Conservation (phyloP, 179 eudicot genomes). For the Silene coronaria region DNA sequence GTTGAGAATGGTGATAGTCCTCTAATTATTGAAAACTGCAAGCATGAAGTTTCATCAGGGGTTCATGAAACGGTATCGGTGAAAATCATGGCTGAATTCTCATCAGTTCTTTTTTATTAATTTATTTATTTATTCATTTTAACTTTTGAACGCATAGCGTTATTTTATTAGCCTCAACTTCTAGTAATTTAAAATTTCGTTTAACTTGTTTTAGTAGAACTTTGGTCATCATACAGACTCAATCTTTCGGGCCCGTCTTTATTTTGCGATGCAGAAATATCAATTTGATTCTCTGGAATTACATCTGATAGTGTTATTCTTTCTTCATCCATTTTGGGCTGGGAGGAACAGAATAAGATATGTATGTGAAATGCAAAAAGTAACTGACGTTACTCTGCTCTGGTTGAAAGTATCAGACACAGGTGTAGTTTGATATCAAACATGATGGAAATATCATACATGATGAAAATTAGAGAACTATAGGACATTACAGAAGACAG, state of each 20-base stretch:
- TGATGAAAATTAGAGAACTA: background rate
- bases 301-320: constrained; percentile 1
- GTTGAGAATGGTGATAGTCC: constrained; percentile 21
- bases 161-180: background rate
- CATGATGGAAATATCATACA: background rate
- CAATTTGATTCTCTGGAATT: background rate
- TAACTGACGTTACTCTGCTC: background rate
- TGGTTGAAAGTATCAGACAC: background rate
- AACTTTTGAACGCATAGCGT: constrained; percentile 9
- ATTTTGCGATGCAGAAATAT: background rate
- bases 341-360: background rate
- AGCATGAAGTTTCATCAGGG: constrained; percentile 19
- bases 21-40: constrained; percentile 21
- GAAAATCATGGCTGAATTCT: constrained; percentile 11
- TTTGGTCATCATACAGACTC: background rate
- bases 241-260: background rate
- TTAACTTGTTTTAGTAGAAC: background rate
- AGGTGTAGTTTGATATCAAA: background rate
- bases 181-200: background rate
- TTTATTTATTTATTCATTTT: background rate
- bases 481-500: background rate
- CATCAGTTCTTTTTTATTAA: constrained; percentile 24
- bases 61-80: constrained; percentile 15
- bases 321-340: background rate
- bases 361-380: background rate